A percentile compares a stretch with the other conserved stretches of the same genome.
Conservation (phyloP, 139 green algal species). For the Pseudopediastrum boryanum region DNA sequence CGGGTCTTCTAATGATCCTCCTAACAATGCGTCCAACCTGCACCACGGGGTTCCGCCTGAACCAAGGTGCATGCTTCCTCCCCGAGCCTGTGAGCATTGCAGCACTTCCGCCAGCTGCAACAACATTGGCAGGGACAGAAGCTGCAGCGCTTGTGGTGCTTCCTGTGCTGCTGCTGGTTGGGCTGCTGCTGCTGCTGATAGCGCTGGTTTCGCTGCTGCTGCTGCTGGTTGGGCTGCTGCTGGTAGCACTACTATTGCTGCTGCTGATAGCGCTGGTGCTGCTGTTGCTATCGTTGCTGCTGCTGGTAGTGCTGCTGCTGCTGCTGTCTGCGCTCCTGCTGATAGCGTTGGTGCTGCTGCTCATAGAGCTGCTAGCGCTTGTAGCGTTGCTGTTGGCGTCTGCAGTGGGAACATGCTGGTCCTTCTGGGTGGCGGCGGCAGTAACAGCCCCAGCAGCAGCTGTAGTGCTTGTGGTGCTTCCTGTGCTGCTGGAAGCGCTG, state of each 20-base stretch:
- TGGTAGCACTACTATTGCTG: not conserved
- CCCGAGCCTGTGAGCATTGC: too few relatives aligned
- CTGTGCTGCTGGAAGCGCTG: not conserved
- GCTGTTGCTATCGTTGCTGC: not conserved
- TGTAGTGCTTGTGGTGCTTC: not conserved
- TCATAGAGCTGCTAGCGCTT: conserved; percentile 10
- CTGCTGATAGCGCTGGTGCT: not conserved
- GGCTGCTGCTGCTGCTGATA: conserved; percentile 7
- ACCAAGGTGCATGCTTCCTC: too few relatives aligned
- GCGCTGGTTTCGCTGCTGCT: not conserved
- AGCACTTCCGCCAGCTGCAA: not conserved
- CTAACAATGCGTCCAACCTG: too few relatives aligned
- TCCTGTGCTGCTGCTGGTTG: not conserved
- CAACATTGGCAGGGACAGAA: not conserved
- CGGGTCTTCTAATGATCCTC: too few relatives aligned
- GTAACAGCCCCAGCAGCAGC: not conserved
- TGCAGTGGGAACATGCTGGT: not conserved
- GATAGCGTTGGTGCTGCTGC: not conserved
- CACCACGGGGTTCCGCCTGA: too few relatives aligned
- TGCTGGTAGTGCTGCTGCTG: not conserved
- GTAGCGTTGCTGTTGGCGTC: not conserved
- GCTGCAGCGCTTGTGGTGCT: not conserved
- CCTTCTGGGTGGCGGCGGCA: not conserved
- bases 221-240: not conserved
- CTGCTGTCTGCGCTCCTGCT: conserved; percentile 19